Conservation (phyloP, 129 eudicot species). For the Flaveria brownii region DNA sequence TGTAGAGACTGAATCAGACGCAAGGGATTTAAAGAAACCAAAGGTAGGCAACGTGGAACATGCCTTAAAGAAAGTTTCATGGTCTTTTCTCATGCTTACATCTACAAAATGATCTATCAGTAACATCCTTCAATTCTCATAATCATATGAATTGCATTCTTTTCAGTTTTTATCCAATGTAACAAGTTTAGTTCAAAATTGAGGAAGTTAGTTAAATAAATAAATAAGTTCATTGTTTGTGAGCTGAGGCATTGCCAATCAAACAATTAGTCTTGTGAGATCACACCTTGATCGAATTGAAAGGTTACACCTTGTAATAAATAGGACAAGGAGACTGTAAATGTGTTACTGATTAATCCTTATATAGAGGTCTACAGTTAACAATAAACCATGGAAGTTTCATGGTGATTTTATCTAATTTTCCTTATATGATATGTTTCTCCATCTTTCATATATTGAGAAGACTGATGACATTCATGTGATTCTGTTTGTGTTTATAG, state of each 20-base stretch:
- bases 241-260: slow-evolving; percentile 3
- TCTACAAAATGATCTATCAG: background rate
- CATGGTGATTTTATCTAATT: background rate
- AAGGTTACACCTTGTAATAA: background rate
- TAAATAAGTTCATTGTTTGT: background rate
- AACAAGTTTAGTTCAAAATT: background rate
- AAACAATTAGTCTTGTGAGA: background rate
- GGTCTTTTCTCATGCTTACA: slow-evolving; percentile 1
- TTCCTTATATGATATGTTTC: background rate
- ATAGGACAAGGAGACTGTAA: slow-evolving; percentile 20
- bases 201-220: background rate
- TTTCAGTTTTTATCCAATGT: background rate
- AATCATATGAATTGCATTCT: slow-evolving; percentile 6
- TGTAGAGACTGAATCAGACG: slow-evolving; percentile 13
- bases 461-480: slow-evolving; percentile 20
- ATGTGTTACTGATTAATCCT: background rate
- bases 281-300: background rate
- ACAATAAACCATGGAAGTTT: slow-evolving; percentile 6
- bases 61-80: background rate
- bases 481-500: slow-evolving; percentile 32
- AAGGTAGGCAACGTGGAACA: slow-evolving; percentile 28
- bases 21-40: slow-evolving; percentile 31
- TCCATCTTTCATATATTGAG: slow-evolving; percentile 6
- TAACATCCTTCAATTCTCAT: background rate
- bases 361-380: background rate